phyloP scores from a whole-genome alignment of 148 eudicot genomes.

The Rhododendron williamsianum region DNA sequence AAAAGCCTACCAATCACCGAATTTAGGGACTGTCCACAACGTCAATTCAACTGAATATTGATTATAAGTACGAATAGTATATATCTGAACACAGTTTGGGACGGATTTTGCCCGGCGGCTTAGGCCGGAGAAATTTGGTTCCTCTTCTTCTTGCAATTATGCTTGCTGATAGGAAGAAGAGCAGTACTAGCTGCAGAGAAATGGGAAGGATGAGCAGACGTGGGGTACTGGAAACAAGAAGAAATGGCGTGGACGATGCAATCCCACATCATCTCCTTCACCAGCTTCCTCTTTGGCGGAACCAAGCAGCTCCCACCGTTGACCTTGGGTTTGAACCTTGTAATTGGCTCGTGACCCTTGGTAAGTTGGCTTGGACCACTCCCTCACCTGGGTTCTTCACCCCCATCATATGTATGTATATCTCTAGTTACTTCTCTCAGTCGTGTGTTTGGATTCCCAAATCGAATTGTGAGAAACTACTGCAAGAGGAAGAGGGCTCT shows the following conservation, averaged over 20 bases:
- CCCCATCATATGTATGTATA: neutral
- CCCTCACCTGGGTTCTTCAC: neutral
- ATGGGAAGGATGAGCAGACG: neutral
- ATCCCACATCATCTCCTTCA: neutral
- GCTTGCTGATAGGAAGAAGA: neutral
- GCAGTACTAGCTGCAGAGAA: neutral
- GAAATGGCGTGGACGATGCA: neutral
- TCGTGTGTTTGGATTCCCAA: neutral
- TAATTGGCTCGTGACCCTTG: neutral
- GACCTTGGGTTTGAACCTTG: neutral
- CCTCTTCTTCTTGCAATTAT: neutral
- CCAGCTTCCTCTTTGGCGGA: neutral
- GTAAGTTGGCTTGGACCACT: neutral
- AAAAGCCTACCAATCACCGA: too few relatives aligned
- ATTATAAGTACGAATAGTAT: too few relatives aligned
- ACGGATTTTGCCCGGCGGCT: neutral
- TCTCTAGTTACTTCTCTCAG: neutral
- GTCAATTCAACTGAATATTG: too few relatives aligned
- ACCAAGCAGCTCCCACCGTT: neutral
- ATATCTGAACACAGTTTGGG: too few relatives aligned
- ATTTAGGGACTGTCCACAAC: too few relatives aligned
- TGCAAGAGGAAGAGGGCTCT: too few relatives aligned
- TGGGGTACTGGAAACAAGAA: neutral
- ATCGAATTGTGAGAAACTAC: too few relatives aligned
- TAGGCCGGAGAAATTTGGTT: neutral